Percentiles rank a stretch among this genome's conserved stretches.
Evolutionary conservation across 2,329 filamentous ascomycete genomes (phyloP).

Genomic region (Diaporthe ilicicola): DNA sequence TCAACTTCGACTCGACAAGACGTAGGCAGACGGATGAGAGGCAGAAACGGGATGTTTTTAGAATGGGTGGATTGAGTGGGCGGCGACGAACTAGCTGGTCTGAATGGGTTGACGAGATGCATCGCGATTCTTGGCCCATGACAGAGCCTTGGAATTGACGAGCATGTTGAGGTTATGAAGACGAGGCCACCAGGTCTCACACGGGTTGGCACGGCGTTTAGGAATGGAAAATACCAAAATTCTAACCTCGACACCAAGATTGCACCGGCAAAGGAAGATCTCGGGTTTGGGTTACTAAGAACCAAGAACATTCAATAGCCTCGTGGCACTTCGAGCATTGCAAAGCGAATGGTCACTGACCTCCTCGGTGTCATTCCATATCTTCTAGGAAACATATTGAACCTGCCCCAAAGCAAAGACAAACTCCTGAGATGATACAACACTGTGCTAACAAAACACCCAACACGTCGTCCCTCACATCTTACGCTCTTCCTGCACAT

Average conservation of each 20-base stretch:
- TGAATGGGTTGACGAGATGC: neutral
- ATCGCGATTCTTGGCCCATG: neutral
- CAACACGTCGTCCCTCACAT: neutral
- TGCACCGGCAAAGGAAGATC: too few species aligned
- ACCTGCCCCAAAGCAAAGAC: conserved; percentile 3
- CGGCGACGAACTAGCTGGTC: neutral
- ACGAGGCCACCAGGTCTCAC: neutral
- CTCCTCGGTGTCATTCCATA: neutral
- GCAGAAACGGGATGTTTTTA: neutral
- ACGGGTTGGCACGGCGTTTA: conserved; percentile 29
- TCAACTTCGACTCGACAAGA: neutral
- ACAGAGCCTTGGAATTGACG: too few species aligned
- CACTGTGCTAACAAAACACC: conserved; percentile 12
- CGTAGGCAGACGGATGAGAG: neutral
- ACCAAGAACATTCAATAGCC: neutral
- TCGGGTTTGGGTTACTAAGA: neutral
- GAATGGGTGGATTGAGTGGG: neutral
- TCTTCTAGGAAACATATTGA: conserved; percentile 7
- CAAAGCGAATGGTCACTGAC: neutral
- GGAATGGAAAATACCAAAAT: conserved; percentile 25
- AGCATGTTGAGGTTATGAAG: neutral
- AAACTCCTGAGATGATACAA: conserved; percentile 11
- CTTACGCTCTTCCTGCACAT: conserved; percentile 32
- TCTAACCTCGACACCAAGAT: neutral
- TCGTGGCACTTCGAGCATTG: neutral